phyloP scores from a whole-genome alignment of 257 asterid species.

The Salvia rosmarinus region DNA sequence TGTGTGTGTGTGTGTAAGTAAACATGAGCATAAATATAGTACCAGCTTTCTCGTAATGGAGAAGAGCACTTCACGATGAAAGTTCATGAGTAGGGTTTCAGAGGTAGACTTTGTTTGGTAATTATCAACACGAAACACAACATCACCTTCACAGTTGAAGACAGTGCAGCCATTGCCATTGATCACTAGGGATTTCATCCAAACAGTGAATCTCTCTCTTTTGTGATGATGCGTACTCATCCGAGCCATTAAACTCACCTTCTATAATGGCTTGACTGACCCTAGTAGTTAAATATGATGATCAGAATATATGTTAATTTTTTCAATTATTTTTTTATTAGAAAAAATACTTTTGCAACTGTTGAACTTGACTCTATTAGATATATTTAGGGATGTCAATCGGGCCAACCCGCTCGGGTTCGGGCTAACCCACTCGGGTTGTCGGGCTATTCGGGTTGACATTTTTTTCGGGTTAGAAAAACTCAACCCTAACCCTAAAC shows the following conservation, averaged over 20 bases:
- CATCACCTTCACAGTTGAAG: constrained; percentile 50
- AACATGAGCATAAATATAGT: neutral
- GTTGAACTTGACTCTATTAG: too few species aligned
- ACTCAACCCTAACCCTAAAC: too few species aligned
- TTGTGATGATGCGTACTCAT: constrained; percentile 34
- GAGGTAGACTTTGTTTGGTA: constrained; percentile 46
- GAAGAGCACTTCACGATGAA: constrained; percentile 53
- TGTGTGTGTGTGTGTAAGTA: neutral
- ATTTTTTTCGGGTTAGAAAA: too few species aligned
- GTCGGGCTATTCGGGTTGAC: too few species aligned
- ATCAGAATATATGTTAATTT: too few species aligned
- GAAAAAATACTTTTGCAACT: too few species aligned
- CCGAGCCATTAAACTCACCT: neutral
- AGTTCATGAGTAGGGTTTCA: constrained; percentile 64
- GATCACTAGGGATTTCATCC: constrained; percentile 76
- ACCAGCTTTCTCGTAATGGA: constrained; percentile 58
- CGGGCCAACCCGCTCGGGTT: too few species aligned
- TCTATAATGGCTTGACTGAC: too few species aligned
- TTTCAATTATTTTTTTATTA: too few species aligned
- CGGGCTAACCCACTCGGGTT: too few species aligned
- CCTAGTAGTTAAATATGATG: too few species aligned
- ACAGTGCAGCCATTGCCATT: constrained; percentile 70
- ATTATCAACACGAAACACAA: constrained; percentile 65
- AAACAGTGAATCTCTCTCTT: constrained; percentile 59
- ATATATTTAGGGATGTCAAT: too few species aligned